phyloP scores from a whole-genome alignment of 331 rosid genomes.

The Arachis monticola region DNA sequence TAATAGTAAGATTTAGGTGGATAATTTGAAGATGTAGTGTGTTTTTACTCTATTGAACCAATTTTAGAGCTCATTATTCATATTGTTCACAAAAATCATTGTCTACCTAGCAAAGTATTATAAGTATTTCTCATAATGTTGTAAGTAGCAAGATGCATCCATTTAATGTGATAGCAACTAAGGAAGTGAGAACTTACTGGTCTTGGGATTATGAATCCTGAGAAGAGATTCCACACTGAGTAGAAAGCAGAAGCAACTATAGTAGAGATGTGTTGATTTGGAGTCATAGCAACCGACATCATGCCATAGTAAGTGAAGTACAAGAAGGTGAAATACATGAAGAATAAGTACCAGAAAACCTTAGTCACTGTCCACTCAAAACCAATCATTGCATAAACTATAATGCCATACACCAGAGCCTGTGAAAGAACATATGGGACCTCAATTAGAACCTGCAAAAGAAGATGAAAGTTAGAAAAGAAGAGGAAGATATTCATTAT shows the following conservation, averaged over 20 bases:
- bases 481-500: not conserved
- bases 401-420: constrained; percentile 51
- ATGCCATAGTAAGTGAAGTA: constrained; percentile 76
- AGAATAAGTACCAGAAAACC: constrained; percentile 63
- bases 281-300: constrained; percentile 72
- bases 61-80: too few species aligned
- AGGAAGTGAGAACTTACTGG: constrained; percentile 52
- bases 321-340: constrained; percentile 58
- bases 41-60: too few species aligned
- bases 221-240: constrained; percentile 63
- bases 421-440: constrained; percentile 62
- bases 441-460: constrained; percentile 63
- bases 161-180: too few species aligned
- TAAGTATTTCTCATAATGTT: too few species aligned
- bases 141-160: too few species aligned
- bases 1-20: too few species aligned
- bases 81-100: too few species aligned
- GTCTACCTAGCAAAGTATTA: too few species aligned
- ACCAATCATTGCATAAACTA: constrained; percentile 65
- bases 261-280: constrained; percentile 59
- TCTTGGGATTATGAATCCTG: constrained; percentile 71
- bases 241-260: constrained; percentile 55
- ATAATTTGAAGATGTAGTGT: too few species aligned
- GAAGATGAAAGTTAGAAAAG: constrained; percentile 26
- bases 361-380: constrained; percentile 63